These are phyloP conservation scores for Cladosporium sp. DNA, from an alignment of 2,329 filamentous ascomycete genomes.

Conservation along the genomic window DNA sequence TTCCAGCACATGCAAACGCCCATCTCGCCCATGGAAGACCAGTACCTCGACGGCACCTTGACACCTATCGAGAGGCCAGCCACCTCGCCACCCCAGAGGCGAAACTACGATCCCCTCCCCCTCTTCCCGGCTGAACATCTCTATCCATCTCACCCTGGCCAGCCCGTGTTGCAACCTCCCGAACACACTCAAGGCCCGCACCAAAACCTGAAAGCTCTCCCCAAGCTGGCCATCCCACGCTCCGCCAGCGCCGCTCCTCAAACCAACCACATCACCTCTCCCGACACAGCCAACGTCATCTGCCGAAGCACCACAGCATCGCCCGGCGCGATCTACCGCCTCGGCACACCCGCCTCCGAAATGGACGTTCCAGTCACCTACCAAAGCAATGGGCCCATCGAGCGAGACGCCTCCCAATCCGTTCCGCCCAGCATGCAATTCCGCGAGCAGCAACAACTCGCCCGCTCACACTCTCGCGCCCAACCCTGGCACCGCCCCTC, in stretches of 20 bases:
- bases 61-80: slow-evolving; percentile 24
- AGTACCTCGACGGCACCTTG: slow-evolving; percentile 42
- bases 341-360: slow-evolving; percentile 85
- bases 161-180: slow-evolving; percentile 34
- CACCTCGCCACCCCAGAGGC: slow-evolving; percentile 5
- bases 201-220: slow-evolving; percentile 51
- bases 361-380: slow-evolving; percentile 82
- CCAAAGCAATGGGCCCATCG: slow-evolving; percentile 65
- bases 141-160: slow-evolving; percentile 52
- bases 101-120: slow-evolving; percentile 23
- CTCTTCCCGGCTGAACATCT: slow-evolving; percentile 33
- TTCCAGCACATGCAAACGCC: slow-evolving; percentile 68
- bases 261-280: slow-evolving; percentile 22
- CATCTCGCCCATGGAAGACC: slow-evolving; percentile 36
- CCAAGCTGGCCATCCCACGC: slow-evolving; percentile 54
- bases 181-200: slow-evolving; percentile 42
- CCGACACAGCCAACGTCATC: slow-evolving; percentile 40
- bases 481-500: slow-evolving; percentile 57
- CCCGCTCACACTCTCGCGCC: slow-evolving; percentile 36
- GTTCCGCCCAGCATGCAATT: slow-evolving; percentile 93
- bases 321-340: slow-evolving; percentile 63
- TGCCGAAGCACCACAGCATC: slow-evolving; percentile 45
- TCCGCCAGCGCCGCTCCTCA: slow-evolving; percentile 35
- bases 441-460: slow-evolving; percentile 43
- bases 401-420: slow-evolving; percentile 79